Conservation (phyloP, 306 rosid genomes). For the Begonia masoniana region DNA sequence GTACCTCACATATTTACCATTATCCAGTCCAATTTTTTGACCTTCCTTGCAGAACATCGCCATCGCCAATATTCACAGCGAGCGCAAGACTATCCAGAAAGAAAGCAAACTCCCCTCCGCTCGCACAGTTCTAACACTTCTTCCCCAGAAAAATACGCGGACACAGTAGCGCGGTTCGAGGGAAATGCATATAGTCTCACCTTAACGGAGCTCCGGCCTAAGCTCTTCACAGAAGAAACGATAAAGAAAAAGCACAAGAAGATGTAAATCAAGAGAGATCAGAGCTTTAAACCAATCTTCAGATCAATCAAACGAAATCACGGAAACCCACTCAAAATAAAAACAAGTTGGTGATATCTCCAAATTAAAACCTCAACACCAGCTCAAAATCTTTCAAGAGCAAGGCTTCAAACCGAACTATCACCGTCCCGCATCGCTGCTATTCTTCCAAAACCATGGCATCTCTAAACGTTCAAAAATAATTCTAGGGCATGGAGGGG, state of each 20-base stretch:
- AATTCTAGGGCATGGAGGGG: constrained; percentile 13
- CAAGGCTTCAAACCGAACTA: constrained; percentile 6
- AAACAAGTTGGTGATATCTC: not conserved
- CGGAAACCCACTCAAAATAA: constrained; percentile 3
- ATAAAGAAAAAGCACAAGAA: constrained; percentile 37
- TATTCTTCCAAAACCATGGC: constrained; percentile 7
- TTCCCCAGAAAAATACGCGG: constrained; percentile 6
- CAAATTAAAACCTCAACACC: constrained; percentile 3
- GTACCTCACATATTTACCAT: constrained; percentile 91
- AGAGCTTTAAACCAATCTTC: constrained; percentile 24
- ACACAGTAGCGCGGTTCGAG: constrained; percentile 2
- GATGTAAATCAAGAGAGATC: constrained; percentile 41
- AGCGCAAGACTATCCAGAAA: constrained; percentile 5
- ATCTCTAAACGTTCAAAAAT: constrained; percentile 19
- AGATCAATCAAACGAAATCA: constrained; percentile 16
- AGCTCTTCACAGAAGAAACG: too few relatives aligned
- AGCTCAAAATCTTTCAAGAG: constrained; percentile 4
- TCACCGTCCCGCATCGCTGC: constrained; percentile 15
- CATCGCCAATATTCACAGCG: constrained; percentile 22
- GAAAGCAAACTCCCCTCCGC: constrained; percentile 3
- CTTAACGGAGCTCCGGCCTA: too few relatives aligned
- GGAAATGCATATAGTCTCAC: constrained; percentile 6
- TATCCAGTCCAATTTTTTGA: constrained; percentile 41
- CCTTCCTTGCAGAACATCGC: constrained; percentile 99
- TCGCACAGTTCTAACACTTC: constrained; percentile 1